Conservation (phyloP, 139 green algal genomes). For the Chloropicon primus region DNA sequence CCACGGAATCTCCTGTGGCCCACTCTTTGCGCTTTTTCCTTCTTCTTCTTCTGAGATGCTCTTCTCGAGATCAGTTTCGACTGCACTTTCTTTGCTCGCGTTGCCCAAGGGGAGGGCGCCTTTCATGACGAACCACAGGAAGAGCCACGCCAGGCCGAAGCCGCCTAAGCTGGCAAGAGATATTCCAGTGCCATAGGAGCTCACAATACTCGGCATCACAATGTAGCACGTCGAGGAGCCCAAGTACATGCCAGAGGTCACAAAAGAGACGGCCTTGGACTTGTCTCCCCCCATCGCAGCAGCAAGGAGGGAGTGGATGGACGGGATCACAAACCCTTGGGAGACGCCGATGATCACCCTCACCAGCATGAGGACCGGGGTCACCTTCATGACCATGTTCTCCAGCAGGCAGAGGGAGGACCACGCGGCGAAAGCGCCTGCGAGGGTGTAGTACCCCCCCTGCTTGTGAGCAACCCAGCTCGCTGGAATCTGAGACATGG, state of each 20-base stretch:
- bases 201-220: slow-evolving; percentile 50
- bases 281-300: slow-evolving; percentile 82
- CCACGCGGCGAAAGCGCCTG: slow-evolving; percentile 70
- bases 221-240: slow-evolving; percentile 80
- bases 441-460: slow-evolving; percentile 65
- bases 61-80: background rate
- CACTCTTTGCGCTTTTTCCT: slow-evolving; percentile 14
- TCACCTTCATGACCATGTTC: slow-evolving; percentile 21
- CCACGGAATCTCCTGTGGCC: slow-evolving; percentile 41
- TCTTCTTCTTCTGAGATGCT: background rate
- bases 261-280: slow-evolving; percentile 67
- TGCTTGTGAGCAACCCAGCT: slow-evolving; percentile 79
- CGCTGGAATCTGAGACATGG: slow-evolving; percentile 84
- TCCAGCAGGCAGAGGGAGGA: slow-evolving; percentile 58
- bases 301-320: slow-evolving; percentile 85
- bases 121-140: background rate
- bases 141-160: slow-evolving; percentile 2
- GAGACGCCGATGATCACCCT: slow-evolving; percentile 65
- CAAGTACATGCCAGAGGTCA: slow-evolving; percentile 97
- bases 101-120: background rate
- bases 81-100: background rate
- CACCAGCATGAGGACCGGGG: slow-evolving; percentile 16
- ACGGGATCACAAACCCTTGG: slow-evolving; percentile 87
- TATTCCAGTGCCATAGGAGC: background rate
- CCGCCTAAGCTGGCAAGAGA: background rate